Base-by-base conservation (phyloP, 345 rosid species). In the Mallotus nudiflorus region DNA sequence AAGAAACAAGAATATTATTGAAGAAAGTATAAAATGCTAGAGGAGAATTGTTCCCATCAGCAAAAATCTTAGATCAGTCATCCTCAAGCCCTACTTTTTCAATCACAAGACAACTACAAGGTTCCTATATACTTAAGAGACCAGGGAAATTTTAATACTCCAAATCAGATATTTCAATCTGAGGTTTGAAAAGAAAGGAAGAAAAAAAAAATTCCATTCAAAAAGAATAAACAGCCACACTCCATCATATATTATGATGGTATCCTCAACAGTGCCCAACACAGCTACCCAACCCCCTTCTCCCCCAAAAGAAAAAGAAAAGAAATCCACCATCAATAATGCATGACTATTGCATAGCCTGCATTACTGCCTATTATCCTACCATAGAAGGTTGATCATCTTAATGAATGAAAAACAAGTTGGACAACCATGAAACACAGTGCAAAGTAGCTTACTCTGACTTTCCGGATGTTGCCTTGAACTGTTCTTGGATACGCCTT, bases 401-500 rank as follows among this genome's bases (percentile, higher is more conserved):
- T 39, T 40, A n/a, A 60, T 12, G 27, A 2, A 51, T n/a, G 25
- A 20, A 19, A 44, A 44, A 27, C n/a, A 45, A 44, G 67, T 44
- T 0, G 52, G 40, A 18, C 22, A 58, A 56, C 44, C 54, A 33
- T 31, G 9, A 50, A 73, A 29, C 49, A 44, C 22, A 56, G 12
- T 22, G 28, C n/a, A 28, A 53, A 45, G 39, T 55, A 75, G 70
- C 96, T 86, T 85, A 94, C 98, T 86, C 98, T 77, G 97, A 86
- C 87, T 88, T 91, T 69, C 87, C 98, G 52, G 96, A 83, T 78
- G 86, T 91, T 54, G 89, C 95, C 88, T 84, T 91, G 68, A 94
- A 88, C 84, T 91, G 96, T 84, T 94, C 97, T 73, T 91, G 96
- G 66, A 94, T 94, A 69, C 84, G 96, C 92, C 77, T 87, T 73